Base-by-base conservation (phyloP, 2,329 filamentous ascomycete species). In the Pyrenophora tritici-repentis region DNA sequence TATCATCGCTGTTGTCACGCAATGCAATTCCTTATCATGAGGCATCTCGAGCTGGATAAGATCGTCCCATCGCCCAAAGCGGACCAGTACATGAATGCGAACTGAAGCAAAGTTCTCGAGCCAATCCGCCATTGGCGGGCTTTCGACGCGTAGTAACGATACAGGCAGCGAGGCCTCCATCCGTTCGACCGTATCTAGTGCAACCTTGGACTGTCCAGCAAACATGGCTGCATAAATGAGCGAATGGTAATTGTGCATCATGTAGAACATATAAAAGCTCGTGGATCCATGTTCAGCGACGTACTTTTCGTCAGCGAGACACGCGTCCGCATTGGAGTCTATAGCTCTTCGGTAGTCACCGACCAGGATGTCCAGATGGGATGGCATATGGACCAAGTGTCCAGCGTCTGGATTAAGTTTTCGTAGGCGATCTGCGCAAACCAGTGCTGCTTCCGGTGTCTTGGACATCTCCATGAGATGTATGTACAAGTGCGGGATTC, bases 211-310 rank as follows among this genome's bases (percentile, higher is more conserved):
- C 65, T 87, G 83, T 0, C 86, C 89, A 0, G 87, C 83, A 58
- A 92, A 88, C 88, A 92, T 90, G 50, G 88, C 88, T 0, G 86
- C 86, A 66, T 92, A 92, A 42, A 91, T 81, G 2, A 84, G 81
- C 57, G 89, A 91, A 65, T 92, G 89, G 61, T 86, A 86, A 65
- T 92, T 79, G 66, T 93, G 89, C 42, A 83, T 81, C 12, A 89
- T 82, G 67, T 92, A 93, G 4, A 91, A 79, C 0, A 86, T 87
- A 73, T 92, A 93, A 67, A 92, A 91, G 67, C 88, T 88, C 54
- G 83, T 69, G 0, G 83, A 76, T 0, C 88, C 87, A 6, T 81
- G 77, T 4, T 79, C 76, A 0, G 74, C 71, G 2, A 90, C 76
- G 63, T 83, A 91, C 58, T 83, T 84, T 42, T 88, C 82, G 65